Base-by-base conservation (phyloP, 441 rosid genomes). In the Gossypium davidsonii region DNA sequence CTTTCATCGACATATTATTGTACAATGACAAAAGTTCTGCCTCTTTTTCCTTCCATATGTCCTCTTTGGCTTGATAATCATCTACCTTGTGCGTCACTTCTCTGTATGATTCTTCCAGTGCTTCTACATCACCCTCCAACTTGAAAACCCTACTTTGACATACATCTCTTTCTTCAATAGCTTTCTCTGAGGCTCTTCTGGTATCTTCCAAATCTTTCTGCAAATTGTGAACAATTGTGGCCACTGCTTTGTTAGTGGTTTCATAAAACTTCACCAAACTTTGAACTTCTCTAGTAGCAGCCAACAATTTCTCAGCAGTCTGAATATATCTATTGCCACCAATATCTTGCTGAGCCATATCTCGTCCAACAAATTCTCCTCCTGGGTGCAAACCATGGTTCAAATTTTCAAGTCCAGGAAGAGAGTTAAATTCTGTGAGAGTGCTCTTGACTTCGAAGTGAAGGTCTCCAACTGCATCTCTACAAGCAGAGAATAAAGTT, bases 401-500 rank as follows among this genome's bases (percentile, higher is more conserved):
- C 74, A 77, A 69, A 20, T 79, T 79, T 77, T 81, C 90, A 75
- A 89, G 82, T 79, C 81, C 88, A 2, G 87, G 84, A 76, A 81
- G 66, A 55, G 80, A 71, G 49, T 58, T 74, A 53, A 86, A 76
- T 44, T 83, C 87, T 61, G 83, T 79, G 23, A 87, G 84, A 67
- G 78, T 78, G 74, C 84, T 85, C 69, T 80, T 81, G 53, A 81
- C 86, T 82, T 86, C 92, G 58, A 77, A 72, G 73, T 87, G 89
- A 80, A 94, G 81, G 65, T 81, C 76, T 70, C 80, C 81, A 64
- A 84, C 80, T 77, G 90, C 92, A 80, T 81, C 81, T 62, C 67
- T 77, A 78, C 96, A 91, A 48, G 88, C 90, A 74, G 90, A 87
- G 73, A 82, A 75, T 67, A 94, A 80, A 71, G 80, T 76, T 37